Percentiles rank a stretch among this genome's conserved stretches.
Conservation (phyloP, 192 early-diverging fungal species). For the Backusella australiensis region DNA sequence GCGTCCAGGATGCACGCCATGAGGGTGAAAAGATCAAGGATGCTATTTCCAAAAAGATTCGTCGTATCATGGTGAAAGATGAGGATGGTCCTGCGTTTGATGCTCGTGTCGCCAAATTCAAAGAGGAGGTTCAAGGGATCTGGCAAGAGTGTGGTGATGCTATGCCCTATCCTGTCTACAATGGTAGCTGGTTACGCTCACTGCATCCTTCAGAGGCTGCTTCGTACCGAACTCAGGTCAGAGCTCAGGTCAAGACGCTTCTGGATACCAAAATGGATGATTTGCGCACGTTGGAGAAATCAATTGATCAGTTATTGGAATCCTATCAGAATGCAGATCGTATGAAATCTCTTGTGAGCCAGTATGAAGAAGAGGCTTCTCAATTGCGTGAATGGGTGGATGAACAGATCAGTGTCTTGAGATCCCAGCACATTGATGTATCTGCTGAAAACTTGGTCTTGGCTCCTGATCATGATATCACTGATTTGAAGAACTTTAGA, state of each 20-base stretch:
- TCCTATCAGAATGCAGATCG: slow-evolving; percentile 3
- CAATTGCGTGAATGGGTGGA: slow-evolving; percentile 22
- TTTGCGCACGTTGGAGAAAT: slow-evolving; percentile 2
- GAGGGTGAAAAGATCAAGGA: slow-evolving; percentile 35
- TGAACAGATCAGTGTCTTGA: slow-evolving; percentile 11
- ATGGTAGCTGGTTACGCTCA: background rate
- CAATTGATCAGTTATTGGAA: background rate
- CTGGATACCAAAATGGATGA: slow-evolving; percentile 13
- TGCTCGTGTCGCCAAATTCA: slow-evolving; percentile 7
- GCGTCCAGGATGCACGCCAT: slow-evolving; percentile 22
- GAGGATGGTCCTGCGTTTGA: slow-evolving; percentile 2
- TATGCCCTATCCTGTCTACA: slow-evolving; percentile 18
- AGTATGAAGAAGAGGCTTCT: slow-evolving; percentile 19
- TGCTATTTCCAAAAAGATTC: slow-evolving; percentile 18
- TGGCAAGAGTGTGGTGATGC: slow-evolving; percentile 22
- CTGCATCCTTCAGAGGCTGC: background rate
- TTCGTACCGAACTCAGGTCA: slow-evolving; percentile 9
- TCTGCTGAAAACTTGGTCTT: background rate
- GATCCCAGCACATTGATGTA: slow-evolving; percentile 24
- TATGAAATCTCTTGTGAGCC: slow-evolving; percentile 4
- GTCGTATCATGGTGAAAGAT: slow-evolving; percentile 28
- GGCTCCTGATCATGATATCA: background rate
- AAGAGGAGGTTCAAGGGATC: slow-evolving; percentile 9
- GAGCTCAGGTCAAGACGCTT: slow-evolving; percentile 10
- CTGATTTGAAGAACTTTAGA: background rate